These are phyloP conservation scores for Asterionellopsis glacialis DNA, from an alignment of 108 stramenopile genomes.

Conservation along the genomic window DNA sequence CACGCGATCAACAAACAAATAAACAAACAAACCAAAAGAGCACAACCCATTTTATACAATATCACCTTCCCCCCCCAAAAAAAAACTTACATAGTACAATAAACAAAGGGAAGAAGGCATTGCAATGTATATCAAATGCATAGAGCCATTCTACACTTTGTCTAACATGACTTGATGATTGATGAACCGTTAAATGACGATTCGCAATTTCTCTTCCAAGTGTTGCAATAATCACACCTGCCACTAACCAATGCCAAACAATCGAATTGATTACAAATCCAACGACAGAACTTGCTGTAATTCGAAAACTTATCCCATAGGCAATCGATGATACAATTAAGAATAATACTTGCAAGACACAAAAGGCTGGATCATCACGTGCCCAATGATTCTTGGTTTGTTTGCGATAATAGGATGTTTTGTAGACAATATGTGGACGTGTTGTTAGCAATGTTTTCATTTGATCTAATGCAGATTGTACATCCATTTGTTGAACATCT, in stretches of 20 bases:
- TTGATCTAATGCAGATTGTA: constrained; percentile 84
- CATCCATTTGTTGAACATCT: constrained; percentile 83
- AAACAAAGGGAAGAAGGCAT: constrained; percentile 94
- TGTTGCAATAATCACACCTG: constrained; percentile 63
- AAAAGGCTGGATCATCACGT: constrained; percentile 97
- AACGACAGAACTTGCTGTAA: constrained; percentile 21
- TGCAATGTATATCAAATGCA: constrained; percentile 98
- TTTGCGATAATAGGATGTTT: constrained; percentile 87
- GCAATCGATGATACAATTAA: constrained; percentile 73
- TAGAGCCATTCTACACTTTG: constrained; percentile 98
- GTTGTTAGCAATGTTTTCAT: constrained; percentile 75
- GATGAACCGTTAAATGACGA: constrained; percentile 61
- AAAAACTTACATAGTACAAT: constrained; percentile 77
- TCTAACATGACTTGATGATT: constrained; percentile 71
- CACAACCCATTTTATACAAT: not conserved
- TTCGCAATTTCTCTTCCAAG: constrained; percentile 73
- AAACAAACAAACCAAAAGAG: too few species aligned
- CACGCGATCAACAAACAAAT: too few species aligned
- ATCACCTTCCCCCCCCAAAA: not conserved
- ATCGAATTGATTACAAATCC: constrained; percentile 47
- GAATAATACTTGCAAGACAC: constrained; percentile 80
- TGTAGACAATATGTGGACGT: constrained; percentile 77
- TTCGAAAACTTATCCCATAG: constrained; percentile 75
- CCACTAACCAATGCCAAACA: constrained; percentile 53
- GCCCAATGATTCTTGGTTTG: constrained; percentile 99